Base-by-base conservation (phyloP, 2,329 filamentous ascomycete species). In the Chaetoscypha palmicola region DNA sequence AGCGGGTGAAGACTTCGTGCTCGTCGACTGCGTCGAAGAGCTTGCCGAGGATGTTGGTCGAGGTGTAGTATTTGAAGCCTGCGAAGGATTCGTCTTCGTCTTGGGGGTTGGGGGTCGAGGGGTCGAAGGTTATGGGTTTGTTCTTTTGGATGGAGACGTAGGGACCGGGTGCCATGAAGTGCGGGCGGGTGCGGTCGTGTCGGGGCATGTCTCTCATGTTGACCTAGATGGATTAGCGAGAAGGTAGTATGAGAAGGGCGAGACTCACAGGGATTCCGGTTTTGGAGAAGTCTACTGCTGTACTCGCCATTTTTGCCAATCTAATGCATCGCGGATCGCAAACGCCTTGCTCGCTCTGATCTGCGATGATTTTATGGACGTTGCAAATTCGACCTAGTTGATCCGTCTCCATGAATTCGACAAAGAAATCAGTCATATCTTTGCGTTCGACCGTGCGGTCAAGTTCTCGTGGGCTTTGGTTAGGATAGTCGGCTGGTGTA, bases 391-490 rank as follows among this genome's bases (percentile, higher is more conserved):
- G 59, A 0, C 81, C 81, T 1, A 86, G 62, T 14, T 79, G 70
- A 54, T 86, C 80, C 0, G 74, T 77, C 48, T 73, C 70, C 79
- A 87, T 86, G 48, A 87, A 87, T n/a, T 79, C 69, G 12, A 94
- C 71, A 50, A 94, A 92, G 63, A 91, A 92, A 10, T 83, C 68
- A 0, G 79, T 79, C 66, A 94, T 92, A 53, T 94, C 86, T 1
- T 74, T 61, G 1, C 63, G 62, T 1, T 62, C 63, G 0, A 94
- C 83, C 0, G 64, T 49, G 1, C 83, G 70, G 7, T 72, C 68
- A 12, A 94, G 72, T 36, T 81, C 69, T 0, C 69, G 48, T 0
- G 83, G 76, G 0, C 52, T 12, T 0, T 75, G 68, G 1, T 77
- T 71, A 3, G 78, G 73, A 53, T 94, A 94, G 50, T 88, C 77